Evolutionary conservation across 495 filamentous ascomycete genomes (phyloP), one percentile per base, ranked within the genome.

Genomic region (Talaromyces proteolyticus): DNA sequence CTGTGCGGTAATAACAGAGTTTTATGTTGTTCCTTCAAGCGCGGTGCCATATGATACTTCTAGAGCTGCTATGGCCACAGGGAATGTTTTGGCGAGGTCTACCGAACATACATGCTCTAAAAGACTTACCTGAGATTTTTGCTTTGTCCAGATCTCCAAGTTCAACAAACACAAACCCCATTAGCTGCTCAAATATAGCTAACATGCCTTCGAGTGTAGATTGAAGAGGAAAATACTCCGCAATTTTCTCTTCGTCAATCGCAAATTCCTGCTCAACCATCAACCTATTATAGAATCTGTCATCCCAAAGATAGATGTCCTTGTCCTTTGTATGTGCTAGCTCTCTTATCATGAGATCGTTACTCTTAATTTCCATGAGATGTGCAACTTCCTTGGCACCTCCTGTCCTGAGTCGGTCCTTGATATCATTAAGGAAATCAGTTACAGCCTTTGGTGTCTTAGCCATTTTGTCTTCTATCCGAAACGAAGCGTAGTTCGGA

Each of bases 381-480:
- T 80, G 77, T 29, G 79, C 67, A 47, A 84, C 81, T 67, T 97
- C 93, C 62, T 84, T 80, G 56, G 73, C 63, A 17, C 92, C 93
- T 21, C 88, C 91, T 12, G 84, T 76, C 1, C 82, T 78, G 41
- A 96, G 72, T 40, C 87, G 80, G 8, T 67, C 64, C 51, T 87
- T 81, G 55, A 98, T 73, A 64, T 94, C 91, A 12, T 75, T 80
- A 16, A 98, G 67, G 66, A 98, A 95, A 48, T 80, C 78, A 58
- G 89, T 72, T 0, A 98, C 93, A 0, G 84, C 89, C 67, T 89
- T 81, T 0, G 91, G 84, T 0, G 81, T 85, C 75, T 96, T 96
- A 44, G 90, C 91, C 92, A 98, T 97, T 79, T 95, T 96, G 50
- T 93, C 87, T 64, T 95, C 91, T 37, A 98, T 86, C 29, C 80